phyloP scores from a whole-genome alignment of 116 monocot species.

The Zostera marina region DNA sequence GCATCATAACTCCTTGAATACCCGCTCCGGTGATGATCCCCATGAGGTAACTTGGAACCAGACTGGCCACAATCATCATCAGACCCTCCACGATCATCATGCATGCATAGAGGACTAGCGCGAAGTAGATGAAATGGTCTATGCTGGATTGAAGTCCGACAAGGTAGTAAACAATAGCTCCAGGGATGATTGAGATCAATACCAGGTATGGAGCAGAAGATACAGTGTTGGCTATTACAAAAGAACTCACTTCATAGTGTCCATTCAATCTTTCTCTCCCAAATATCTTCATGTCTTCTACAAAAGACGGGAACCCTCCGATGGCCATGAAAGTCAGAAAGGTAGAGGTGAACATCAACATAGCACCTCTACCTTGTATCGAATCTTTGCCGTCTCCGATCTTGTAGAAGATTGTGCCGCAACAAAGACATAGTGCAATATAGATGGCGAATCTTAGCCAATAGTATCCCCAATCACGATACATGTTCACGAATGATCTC shows the following conservation, averaged over 20 bases:
- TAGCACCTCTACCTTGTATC: conserved; percentile 19
- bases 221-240: conserved; percentile 24
- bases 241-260: conserved; percentile 35
- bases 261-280: conserved; percentile 34
- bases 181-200: conserved; percentile 27
- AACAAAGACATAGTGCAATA: conserved; percentile 13
- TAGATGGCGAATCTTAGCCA: conserved; percentile 44
- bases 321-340: conserved; percentile 41
- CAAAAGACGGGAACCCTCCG: conserved; percentile 41
- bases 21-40: conserved; percentile 55
- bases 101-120: conserved; percentile 19
- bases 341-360: conserved; percentile 17
- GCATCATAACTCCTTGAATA: conserved; percentile 54
- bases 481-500: conserved; percentile 47
- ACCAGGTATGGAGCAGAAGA: conserved; percentile 32
- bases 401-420: conserved; percentile 34
- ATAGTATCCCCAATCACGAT: conserved; percentile 41
- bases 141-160: conserved; percentile 20
- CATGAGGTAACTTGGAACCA: conserved; percentile 50
- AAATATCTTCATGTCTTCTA: conserved; percentile 47
- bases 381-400: conserved; percentile 22
- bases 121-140: conserved; percentile 32
- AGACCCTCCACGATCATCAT: conserved; percentile 46
- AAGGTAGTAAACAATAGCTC: conserved; percentile 37
- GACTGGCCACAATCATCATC: conserved; percentile 53